A percentile compares a stretch with the other conserved stretches of the same genome.
phyloP scores from a whole-genome alignment of 2,329 filamentous ascomycete species.

The Sclerotinia minor region DNA sequence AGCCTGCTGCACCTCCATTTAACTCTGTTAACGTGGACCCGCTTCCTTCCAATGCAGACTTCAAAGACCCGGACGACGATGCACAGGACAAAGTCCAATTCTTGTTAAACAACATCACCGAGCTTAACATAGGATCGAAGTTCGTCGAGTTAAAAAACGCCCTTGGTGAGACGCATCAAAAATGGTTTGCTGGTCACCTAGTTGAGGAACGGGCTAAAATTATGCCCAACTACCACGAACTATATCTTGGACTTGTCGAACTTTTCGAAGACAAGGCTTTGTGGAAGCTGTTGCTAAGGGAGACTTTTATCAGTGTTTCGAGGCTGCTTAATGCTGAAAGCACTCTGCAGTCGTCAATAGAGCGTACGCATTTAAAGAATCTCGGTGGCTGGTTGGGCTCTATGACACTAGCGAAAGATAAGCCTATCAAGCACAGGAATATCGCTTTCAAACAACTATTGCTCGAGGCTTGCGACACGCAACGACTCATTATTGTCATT shows the following conservation, averaged over 20 bases:
- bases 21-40: slow-evolving; percentile 75
- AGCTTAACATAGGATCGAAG: slow-evolving; percentile 82
- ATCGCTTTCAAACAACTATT: slow-evolving; percentile 96
- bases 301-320: slow-evolving; percentile 85
- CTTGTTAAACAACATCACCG: slow-evolving; percentile 93
- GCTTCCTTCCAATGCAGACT: slow-evolving; percentile 60
- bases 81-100: slow-evolving; percentile 93
- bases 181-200: slow-evolving; percentile 95
- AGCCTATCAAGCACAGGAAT: slow-evolving; percentile 93
- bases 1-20: slow-evolving; percentile 71
- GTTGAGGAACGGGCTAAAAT: slow-evolving; percentile 96
- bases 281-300: slow-evolving; percentile 86
- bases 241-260: slow-evolving; percentile 87
- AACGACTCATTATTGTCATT: slow-evolving; percentile 87
- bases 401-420: slow-evolving; percentile 87
- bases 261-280: slow-evolving; percentile 76
- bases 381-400: slow-evolving; percentile 92
- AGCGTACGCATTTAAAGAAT: slow-evolving; percentile 88
- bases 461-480: slow-evolving; percentile 89
- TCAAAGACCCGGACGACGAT: slow-evolving; percentile 80
- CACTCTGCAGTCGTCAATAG: slow-evolving; percentile 79
- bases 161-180: slow-evolving; percentile 77
- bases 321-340: slow-evolving; percentile 87
- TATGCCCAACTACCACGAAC: slow-evolving; percentile 92
- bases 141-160: slow-evolving; percentile 77